A percentile compares a stretch with the other conserved stretches of the same genome.
Evolutionary conservation across 192 early-diverging fungal species (phyloP).

Genomic region (Umbelopsis vinacea): DNA sequence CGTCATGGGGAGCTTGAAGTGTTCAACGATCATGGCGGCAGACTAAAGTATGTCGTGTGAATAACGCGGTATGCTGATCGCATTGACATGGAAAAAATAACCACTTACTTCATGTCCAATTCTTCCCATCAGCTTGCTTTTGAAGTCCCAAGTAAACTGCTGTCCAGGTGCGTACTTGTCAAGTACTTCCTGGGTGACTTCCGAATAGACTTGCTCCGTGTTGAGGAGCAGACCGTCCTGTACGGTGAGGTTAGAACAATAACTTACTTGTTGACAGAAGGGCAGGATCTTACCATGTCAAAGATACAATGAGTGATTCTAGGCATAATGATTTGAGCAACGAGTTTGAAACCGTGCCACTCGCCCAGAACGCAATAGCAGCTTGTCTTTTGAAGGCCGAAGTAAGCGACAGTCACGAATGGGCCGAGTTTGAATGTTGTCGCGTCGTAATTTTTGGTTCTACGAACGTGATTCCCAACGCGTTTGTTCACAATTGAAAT

Average conservation of each 20-base stretch:
- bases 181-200: constrained; percentile 83
- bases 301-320: constrained; percentile 72
- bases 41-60: constrained; percentile 33
- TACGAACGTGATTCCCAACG: background rate
- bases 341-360: background rate
- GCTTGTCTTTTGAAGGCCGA: background rate
- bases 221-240: constrained; percentile 78
- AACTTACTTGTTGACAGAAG: background rate
- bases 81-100: background rate
- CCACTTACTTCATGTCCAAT: constrained; percentile 53
- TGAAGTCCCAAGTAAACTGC: constrained; percentile 67
- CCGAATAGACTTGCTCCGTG: constrained; percentile 89
- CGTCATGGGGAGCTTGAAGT: constrained; percentile 71
- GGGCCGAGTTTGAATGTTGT: background rate
- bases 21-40: constrained; percentile 67
- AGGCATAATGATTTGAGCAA: constrained; percentile 27
- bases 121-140: constrained; percentile 77
- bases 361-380: background rate
- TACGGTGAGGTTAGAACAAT: background rate
- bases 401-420: background rate
- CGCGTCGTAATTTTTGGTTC: background rate
- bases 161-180: constrained; percentile 67
- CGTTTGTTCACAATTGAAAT: background rate
- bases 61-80: background rate
- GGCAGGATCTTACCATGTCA: constrained; percentile 57